A percentile compares a stretch with the other conserved stretches of the same genome.
phyloP scores from a whole-genome alignment of 2,329 filamentous ascomycete genomes.

The Aaosphaeria arxii region DNA sequence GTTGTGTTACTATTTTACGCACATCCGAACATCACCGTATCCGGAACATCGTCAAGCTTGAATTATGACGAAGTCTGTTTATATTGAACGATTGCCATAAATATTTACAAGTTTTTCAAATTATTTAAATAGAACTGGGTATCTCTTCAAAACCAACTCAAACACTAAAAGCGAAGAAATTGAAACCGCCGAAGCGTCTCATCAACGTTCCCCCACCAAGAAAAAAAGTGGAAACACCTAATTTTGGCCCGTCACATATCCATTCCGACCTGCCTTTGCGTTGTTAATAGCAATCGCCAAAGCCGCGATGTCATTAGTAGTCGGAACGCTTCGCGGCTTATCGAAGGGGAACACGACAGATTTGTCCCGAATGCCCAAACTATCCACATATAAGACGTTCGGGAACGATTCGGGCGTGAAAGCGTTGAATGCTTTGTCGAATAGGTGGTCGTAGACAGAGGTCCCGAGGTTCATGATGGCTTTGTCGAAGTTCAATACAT shows the following conservation, averaged over 20 bases:
- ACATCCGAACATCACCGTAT: too few species aligned
- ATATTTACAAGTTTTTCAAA: too few species aligned
- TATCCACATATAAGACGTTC: constrained; percentile 36
- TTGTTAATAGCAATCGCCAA: constrained; percentile 38
- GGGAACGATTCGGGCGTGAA: constrained; percentile 34
- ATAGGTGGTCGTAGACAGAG: constrained; percentile 27
- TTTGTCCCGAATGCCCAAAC: constrained; percentile 30
- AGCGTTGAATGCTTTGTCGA: constrained; percentile 28
- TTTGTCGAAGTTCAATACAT: constrained; percentile 29
- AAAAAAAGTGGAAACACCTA: too few species aligned
- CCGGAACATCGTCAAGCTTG: too few species aligned
- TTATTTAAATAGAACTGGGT: too few species aligned
- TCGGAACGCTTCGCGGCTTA: constrained; percentile 15
- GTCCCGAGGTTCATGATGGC: constrained; percentile 33
- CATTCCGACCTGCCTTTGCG: constrained; percentile 27
- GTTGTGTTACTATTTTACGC: too few species aligned
- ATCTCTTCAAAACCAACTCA: too few species aligned
- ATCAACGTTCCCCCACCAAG: too few species aligned
- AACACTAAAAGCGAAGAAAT: too few species aligned
- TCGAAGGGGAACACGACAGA: constrained; percentile 29
- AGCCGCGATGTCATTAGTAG: constrained; percentile 27
- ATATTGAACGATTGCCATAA: too few species aligned
- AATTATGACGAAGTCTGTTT: too few species aligned
- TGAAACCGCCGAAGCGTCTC: too few species aligned
- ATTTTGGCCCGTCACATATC: constrained; percentile 17